A percentile compares a stretch with the other conserved stretches of the same genome.
Evolutionary conservation across 306 rosid species (phyloP).

Genomic region (Amphicarpaea edgeworthii): DNA sequence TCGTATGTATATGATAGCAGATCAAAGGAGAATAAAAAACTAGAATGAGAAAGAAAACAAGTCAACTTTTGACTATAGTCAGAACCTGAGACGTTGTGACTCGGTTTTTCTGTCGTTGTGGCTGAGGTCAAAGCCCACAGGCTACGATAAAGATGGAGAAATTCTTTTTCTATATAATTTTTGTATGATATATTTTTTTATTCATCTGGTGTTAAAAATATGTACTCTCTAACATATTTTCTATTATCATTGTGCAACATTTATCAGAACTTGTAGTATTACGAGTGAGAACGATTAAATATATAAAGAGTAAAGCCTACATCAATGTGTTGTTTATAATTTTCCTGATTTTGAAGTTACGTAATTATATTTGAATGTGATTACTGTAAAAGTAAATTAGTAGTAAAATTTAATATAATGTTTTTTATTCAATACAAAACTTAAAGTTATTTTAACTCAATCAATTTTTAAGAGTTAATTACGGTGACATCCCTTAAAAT

Average conservation of each 20-base stretch:
- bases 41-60: conserved; percentile 20
- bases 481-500: too few relatives aligned
- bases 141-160: neutral
- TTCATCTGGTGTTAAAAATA: neutral
- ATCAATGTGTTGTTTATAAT: too few relatives aligned
- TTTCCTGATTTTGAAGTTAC: neutral
- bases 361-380: neutral
- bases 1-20: conserved; percentile 52
- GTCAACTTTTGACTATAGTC: neutral
- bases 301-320: neutral
- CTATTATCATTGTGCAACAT: neutral
- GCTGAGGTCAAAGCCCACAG: conserved; percentile 24
- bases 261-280: neutral
- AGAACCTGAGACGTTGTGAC: conserved; percentile 19
- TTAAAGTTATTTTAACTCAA: neutral
- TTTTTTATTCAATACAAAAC: neutral
- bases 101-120: conserved; percentile 27
- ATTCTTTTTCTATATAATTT: neutral
- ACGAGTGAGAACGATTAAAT: neutral
- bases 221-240: neutral
- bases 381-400: neutral
- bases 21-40: neutral
- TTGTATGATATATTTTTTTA: neutral
- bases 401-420: neutral
- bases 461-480: too few relatives aligned